These are phyloP conservation scores for Haplosporangium sp. DNA, from an alignment of 371 early-diverging fungal species.

Conservation along the genomic window DNA sequence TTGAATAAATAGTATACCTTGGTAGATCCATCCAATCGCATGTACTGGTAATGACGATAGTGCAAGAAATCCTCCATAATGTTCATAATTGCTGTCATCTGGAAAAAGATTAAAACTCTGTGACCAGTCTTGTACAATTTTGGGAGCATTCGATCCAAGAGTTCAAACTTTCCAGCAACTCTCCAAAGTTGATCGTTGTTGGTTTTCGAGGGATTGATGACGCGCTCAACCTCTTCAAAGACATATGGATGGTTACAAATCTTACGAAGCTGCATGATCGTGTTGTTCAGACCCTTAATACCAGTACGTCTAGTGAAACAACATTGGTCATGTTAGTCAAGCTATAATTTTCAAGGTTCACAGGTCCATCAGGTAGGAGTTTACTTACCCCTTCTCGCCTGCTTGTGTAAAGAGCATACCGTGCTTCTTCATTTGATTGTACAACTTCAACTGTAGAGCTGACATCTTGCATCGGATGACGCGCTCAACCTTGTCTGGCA, in stretches of 20 bases:
- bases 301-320: conserved; percentile 61
- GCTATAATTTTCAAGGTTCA: neutral
- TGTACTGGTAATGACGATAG: conserved; percentile 81
- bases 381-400: conserved; percentile 67
- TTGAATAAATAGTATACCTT: conserved; percentile 62
- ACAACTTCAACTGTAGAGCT: conserved; percentile 83
- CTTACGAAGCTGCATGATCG: conserved; percentile 99
- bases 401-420: conserved; percentile 76
- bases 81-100: conserved; percentile 99
- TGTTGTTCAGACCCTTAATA: conserved; percentile 93
- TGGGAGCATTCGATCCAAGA: conserved; percentile 96
- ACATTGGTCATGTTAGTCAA: neutral
- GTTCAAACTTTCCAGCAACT: conserved; percentile 97
- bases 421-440: conserved; percentile 81
- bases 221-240: conserved; percentile 94
- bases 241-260: conserved; percentile 99
- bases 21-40: conserved; percentile 97
- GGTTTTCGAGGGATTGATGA: conserved; percentile 73
- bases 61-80: conserved; percentile 97
- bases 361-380: neutral
- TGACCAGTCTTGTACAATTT: conserved; percentile 92
- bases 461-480: conserved; percentile 96
- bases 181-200: conserved; percentile 77
- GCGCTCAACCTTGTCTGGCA: conserved; percentile 99
- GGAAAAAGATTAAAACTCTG: conserved; percentile 97